Evolutionary conservation across 768 basidiomycete species (phyloP).

Genomic region (Mycena crocata): DNA sequence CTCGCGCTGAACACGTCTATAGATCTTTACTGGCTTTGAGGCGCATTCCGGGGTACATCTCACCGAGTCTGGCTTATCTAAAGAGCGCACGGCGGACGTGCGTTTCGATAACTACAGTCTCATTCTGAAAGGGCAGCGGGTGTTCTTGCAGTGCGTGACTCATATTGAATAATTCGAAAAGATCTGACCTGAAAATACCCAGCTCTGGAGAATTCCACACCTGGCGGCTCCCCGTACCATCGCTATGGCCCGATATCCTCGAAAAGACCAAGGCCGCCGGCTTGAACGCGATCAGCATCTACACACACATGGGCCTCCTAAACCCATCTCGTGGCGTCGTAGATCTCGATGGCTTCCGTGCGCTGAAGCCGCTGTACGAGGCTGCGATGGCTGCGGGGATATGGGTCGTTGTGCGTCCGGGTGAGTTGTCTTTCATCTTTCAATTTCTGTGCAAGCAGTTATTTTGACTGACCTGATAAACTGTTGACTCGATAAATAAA

Average conservation of each 20-base stretch:
- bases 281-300: slow-evolving; percentile 82
- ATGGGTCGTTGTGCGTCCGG: slow-evolving; percentile 85
- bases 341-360: slow-evolving; percentile 79
- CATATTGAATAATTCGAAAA: background rate
- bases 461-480: too few species aligned
- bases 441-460: too few species aligned
- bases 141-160: slow-evolving; percentile 76
- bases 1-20: background rate
- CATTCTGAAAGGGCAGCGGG: slow-evolving; percentile 76
- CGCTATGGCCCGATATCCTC: slow-evolving; percentile 84
- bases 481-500: slow-evolving; percentile 4
- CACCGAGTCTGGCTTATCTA: too few species aligned
- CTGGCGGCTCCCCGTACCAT: slow-evolving; percentile 83
- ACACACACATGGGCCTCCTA: slow-evolving; percentile 82
- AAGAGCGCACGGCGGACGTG: too few species aligned
- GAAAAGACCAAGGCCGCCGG: slow-evolving; percentile 87
- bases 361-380: slow-evolving; percentile 77
- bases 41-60: too few species aligned
- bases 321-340: slow-evolving; percentile 81
- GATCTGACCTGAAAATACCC: background rate
- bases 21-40: too few species aligned
- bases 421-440: slow-evolving; percentile 57
- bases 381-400: slow-evolving; percentile 80
- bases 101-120: too few species aligned
- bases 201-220: slow-evolving; percentile 91